A percentile compares a stretch with the other conserved stretches of the same genome.
Evolutionary conservation across 108 stramenopile genomes (phyloP).

Genomic region (Schizochytrium sp.): DNA sequence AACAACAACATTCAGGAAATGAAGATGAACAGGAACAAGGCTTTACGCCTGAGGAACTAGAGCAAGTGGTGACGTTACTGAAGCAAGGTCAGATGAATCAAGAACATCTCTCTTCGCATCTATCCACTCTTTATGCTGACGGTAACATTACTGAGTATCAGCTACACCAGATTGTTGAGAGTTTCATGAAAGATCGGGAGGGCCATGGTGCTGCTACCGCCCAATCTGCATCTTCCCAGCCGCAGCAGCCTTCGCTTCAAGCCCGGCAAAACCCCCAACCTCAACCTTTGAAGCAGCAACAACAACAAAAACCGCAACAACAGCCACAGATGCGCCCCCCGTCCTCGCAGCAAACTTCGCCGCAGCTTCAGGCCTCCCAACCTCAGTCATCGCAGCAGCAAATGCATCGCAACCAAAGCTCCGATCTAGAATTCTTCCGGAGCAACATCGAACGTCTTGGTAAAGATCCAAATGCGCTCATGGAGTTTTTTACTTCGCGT

Average conservation of each 20-base stretch:
- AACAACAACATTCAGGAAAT: background rate
- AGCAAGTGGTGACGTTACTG: background rate
- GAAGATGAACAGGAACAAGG: background rate
- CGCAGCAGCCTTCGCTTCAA: background rate
- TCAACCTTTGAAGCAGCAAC: background rate
- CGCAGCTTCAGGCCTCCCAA: background rate
- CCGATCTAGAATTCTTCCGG: background rate
- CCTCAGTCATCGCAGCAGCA: background rate
- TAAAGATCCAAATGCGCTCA: background rate
- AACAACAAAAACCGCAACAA: slow-evolving; percentile 14
- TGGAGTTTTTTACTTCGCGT: no score
- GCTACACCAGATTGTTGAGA: no score
- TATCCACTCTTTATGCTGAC: no score
- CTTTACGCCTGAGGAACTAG: background rate
- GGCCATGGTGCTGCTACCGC: no score
- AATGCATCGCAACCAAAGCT: background rate
- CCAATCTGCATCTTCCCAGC: background rate
- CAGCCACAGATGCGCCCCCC: background rate
- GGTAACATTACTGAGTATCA: no score
- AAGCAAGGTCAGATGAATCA: no score
- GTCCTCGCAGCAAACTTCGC: background rate
- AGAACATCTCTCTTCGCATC: no score
- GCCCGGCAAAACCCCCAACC: background rate
- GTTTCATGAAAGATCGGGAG: no score
- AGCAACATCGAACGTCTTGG: background rate